Base-by-base conservation (phyloP, 768 basidiomycete genomes). In the Mycena rosella region DNA sequence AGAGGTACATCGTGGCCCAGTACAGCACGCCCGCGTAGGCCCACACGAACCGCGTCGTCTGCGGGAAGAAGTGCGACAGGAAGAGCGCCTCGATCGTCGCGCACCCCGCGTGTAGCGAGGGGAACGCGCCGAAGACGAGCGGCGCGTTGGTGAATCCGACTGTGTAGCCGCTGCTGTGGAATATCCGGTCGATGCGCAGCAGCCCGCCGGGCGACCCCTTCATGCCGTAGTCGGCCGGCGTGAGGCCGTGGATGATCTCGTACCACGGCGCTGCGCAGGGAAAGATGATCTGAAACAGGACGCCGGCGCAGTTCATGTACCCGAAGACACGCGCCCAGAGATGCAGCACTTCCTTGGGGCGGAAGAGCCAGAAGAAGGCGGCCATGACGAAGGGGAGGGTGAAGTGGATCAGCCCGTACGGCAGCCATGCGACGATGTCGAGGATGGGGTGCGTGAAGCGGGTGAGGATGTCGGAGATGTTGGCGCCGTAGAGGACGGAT, bases 1-100 rank as follows among this genome's bases (percentile, higher is more conserved):
- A 95, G 74, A 97, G 91, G 83, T 97, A 98, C 97, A 99, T 99
- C 26, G 97, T 98, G 13, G 94, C 91, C 98, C 98, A 99, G 78
- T 97, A 99, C 5, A 99, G 87, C 20, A 94, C 81, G 8, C 88
- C 89, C 3, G 90, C 91, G 79, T 99, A 99, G 1, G 80, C 83
- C 94, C 96, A 98, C 26, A 90, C 89, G 70, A 85, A 90, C 3
- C 81, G 82, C 1, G 87, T 83, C 34, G 84, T 85, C 67, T 86
- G 85, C 0, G 95, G 94, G 88, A 98, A 99, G 82, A 99, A 98
- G 80, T 99, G 96, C 22, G 93, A 89, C 60, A 98, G 80, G 86
- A 96, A 96, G 54, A 99, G 86, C 0, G 96, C 97, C 72, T 95
- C 95, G 72, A 98, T 88, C 5, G 96, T 98, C 2, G 94, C 94